Evolutionary conservation across 257 asterid genomes (phyloP).

Genomic region (Solanum raphanifolium): DNA sequence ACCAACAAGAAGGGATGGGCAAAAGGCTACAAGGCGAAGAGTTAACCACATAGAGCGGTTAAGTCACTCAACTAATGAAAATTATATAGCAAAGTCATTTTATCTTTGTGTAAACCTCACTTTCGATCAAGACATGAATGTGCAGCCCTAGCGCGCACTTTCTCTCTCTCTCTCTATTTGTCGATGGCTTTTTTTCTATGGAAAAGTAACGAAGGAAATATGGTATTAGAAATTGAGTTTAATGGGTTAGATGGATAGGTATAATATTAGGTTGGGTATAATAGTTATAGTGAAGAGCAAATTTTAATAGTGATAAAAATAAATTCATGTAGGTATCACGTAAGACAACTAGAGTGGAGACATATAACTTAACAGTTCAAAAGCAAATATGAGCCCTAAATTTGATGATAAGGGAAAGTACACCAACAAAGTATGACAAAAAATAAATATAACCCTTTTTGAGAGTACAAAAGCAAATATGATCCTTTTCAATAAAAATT

Average conservation of each 20-base stretch:
- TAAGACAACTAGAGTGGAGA: not conserved
- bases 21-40: not conserved
- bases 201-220: not conserved
- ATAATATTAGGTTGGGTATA: not conserved
- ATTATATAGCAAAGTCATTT: not conserved
- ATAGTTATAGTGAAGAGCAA: not conserved
- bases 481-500: not conserved
- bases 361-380: no score
- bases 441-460: no score
- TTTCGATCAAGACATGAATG: not conserved
- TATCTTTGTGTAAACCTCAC: not conserved
- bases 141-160: rapidly evolving
- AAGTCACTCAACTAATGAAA: not conserved
- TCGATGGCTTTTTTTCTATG: not conserved
- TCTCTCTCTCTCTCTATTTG: not conserved
- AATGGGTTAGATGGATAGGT: not conserved
- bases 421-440: not conserved
- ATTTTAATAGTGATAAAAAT: no score
- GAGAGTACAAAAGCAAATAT: not conserved
- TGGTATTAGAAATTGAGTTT: not conserved
- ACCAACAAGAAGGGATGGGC: not conserved
- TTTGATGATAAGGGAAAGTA: not conserved
- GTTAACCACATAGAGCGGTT: not conserved
- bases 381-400: not conserved
- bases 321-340: not conserved